These are phyloP conservation scores for Cystobasidium slooffiae DNA, from an alignment of 1,284 basidiomycete species.

Conservation along the genomic window DNA sequence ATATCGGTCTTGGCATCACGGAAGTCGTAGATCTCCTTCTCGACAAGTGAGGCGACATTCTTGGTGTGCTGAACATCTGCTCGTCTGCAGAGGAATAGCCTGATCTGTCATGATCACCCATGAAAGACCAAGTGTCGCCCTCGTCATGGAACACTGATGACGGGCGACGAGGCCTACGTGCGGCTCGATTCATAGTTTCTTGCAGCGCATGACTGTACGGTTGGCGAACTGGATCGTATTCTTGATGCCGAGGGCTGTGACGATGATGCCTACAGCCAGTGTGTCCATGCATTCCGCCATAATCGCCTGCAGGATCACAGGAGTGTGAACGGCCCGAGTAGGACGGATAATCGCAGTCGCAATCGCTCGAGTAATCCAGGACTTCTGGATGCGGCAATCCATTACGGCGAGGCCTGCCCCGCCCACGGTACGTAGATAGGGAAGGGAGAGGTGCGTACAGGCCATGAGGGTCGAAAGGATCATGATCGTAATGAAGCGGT, in stretches of 20 bases:
- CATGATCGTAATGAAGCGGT: slow-evolving; percentile 2
- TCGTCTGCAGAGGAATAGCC: slow-evolving; percentile 22
- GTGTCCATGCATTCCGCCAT: background rate
- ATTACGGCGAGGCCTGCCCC: background rate
- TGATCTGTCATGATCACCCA: background rate
- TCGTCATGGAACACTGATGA: background rate
- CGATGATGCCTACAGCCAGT: background rate
- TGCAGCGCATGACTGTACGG: background rate
- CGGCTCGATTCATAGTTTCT: background rate
- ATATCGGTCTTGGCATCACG: background rate
- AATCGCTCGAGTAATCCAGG: background rate
- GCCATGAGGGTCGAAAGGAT: slow-evolving; percentile 10
- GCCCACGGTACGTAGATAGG: background rate
- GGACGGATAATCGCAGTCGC: background rate
- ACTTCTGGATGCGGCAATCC: background rate
- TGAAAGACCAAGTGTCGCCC: background rate
- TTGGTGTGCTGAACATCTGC: background rate
- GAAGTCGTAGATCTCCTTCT: background rate
- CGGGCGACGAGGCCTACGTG: background rate
- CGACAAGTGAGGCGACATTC: background rate
- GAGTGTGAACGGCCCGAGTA: background rate
- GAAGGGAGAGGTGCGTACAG: too few species aligned
- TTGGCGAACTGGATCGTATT: too few species aligned
- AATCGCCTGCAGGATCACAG: too few species aligned
- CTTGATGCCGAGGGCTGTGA: background rate